Evolutionary conservation across 257 asterid species (phyloP).

Genomic region (Paulownia fortunei): DNA sequence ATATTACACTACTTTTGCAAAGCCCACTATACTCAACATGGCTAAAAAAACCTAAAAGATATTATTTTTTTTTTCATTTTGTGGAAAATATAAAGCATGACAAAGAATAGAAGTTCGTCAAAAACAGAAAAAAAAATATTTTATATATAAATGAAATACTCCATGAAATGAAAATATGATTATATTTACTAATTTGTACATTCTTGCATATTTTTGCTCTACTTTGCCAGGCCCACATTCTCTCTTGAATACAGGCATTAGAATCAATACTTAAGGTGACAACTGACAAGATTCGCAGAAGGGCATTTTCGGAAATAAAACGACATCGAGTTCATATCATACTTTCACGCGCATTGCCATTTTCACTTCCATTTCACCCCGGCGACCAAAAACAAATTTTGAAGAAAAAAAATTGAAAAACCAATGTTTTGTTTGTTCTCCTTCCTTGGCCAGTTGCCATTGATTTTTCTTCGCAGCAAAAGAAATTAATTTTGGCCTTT

Average conservation of each 20-base stretch:
- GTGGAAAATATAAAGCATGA: background rate
- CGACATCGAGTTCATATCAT: background rate
- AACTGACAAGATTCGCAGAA: background rate
- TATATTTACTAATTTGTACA: background rate
- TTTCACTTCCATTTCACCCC: background rate
- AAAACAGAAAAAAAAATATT: background rate
- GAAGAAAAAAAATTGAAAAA: background rate
- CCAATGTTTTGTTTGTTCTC: background rate
- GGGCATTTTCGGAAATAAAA: conserved; percentile 29
- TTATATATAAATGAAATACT: background rate
- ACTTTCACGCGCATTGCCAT: conserved; percentile 20
- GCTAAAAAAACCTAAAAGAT: no score
- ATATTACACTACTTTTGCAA: no score
- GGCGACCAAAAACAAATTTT: background rate
- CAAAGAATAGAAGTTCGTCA: background rate
- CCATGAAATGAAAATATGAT: background rate
- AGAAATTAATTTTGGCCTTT: background rate
- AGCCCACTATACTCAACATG: no score
- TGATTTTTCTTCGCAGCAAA: conserved; percentile 15
- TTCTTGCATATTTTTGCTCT: background rate
- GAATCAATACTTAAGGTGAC: background rate
- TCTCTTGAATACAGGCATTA: background rate
- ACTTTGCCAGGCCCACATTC: background rate
- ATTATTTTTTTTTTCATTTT: background rate
- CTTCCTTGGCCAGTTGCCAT: conserved; percentile 9